A percentile compares a stretch with the other conserved stretches of the same genome.
Conservation (phyloP, 495 filamentous ascomycete genomes). For the Haplographium delicatum region DNA sequence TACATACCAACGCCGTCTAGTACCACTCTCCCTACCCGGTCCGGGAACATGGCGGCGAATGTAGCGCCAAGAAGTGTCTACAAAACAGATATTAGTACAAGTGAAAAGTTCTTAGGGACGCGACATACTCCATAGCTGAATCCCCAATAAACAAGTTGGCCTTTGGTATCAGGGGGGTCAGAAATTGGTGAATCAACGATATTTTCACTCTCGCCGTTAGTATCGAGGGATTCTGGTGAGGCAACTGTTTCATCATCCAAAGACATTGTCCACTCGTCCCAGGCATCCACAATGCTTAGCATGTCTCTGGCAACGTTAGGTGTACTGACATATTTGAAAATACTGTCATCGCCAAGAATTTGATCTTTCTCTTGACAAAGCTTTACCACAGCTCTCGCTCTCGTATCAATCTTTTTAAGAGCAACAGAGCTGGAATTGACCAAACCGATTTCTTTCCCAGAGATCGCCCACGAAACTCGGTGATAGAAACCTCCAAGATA, state of each 20-base stretch:
- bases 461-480: constrained; percentile 7
- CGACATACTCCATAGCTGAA: constrained; percentile 54
- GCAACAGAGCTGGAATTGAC: constrained; percentile 34
- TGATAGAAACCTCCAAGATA: constrained; percentile 15
- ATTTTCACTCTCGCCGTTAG: too few relatives aligned
- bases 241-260: background rate
- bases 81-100: background rate
- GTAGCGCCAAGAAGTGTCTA: constrained; percentile 56
- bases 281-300: constrained; percentile 43
- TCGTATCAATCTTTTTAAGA: constrained; percentile 26
- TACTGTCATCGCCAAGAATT: constrained; percentile 15
- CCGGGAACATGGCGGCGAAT: constrained; percentile 43
- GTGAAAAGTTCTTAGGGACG: background rate
- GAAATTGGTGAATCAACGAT: too few relatives aligned
- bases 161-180: constrained; percentile 15
- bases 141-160: constrained; percentile 54
- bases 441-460: constrained; percentile 23
- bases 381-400: constrained; percentile 27
- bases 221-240: too few relatives aligned
- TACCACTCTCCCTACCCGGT: constrained; percentile 30
- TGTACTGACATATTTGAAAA: constrained; percentile 24
- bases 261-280: constrained; percentile 32
- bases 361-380: constrained; percentile 33
- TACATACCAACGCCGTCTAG: constrained; percentile 30
- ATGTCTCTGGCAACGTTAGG: constrained; percentile 40